Evolutionary conservation across 2,329 filamentous ascomycete species (phyloP).

Genomic region (Pseudogymnoascus sp.): DNA sequence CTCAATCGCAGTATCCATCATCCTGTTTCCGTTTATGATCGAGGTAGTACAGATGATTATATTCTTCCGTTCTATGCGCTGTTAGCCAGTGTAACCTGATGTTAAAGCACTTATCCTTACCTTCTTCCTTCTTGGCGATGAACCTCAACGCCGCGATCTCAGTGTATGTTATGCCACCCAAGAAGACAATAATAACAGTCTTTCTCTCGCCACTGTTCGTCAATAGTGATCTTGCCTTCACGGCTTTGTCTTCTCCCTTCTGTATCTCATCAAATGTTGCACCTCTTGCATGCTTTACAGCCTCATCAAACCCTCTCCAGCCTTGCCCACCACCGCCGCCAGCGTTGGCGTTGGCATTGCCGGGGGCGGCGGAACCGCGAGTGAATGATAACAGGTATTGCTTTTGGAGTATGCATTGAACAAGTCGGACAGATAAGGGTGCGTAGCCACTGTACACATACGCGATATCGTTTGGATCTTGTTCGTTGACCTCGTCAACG

Average conservation of each 20-base stretch:
- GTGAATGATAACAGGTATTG: conserved; percentile 68
- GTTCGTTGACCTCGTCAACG: conserved; percentile 93
- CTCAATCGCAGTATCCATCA: conserved; percentile 82
- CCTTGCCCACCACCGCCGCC: conserved; percentile 60
- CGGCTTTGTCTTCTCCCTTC: conserved; percentile 85
- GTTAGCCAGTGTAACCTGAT: conserved; percentile 13
- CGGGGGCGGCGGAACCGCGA: conserved; percentile 50
- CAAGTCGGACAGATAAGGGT: conserved; percentile 80
- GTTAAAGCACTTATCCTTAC: conserved; percentile 30
- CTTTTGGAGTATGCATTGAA: conserved; percentile 92
- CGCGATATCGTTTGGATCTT: conserved; percentile 89
- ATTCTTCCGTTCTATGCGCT: conserved; percentile 57
- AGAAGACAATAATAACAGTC: conserved; percentile 90
- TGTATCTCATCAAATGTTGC: conserved; percentile 89
- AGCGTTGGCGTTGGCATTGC: conserved; percentile 41
- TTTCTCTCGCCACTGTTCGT: conserved; percentile 71
- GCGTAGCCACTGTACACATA: conserved; percentile 98
- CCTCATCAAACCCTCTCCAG: conserved; percentile 91
- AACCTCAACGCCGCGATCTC: conserved; percentile 93
- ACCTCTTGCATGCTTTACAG: conserved; percentile 78
- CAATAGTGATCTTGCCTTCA: conserved; percentile 76
- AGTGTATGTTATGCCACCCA: conserved; percentile 94
- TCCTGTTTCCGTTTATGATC: conserved; percentile 79
- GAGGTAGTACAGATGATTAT: conserved; percentile 91
- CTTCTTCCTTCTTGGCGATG: conserved; percentile 76